phyloP scores from a whole-genome alignment of 768 basidiomycete genomes.

The Filobasidium wieringae region DNA sequence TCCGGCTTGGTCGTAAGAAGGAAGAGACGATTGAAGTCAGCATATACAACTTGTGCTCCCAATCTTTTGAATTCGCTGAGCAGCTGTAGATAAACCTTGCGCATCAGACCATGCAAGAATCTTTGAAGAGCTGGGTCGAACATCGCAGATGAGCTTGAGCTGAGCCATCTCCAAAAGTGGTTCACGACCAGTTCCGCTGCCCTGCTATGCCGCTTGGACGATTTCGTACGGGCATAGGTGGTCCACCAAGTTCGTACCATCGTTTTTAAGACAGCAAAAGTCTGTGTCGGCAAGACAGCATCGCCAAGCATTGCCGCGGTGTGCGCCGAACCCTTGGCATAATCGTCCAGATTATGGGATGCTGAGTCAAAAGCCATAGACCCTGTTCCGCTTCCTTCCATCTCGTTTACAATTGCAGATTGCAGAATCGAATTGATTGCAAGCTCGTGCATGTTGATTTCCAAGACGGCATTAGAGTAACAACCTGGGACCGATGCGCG shows the following conservation, averaged over 20 bases:
- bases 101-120: slow-evolving; percentile 90
- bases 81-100: slow-evolving; percentile 92
- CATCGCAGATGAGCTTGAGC: slow-evolving; percentile 68
- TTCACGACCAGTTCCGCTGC: slow-evolving; percentile 51
- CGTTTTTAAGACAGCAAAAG: slow-evolving; percentile 68
- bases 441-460: slow-evolving; percentile 77
- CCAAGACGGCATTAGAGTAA: slow-evolving; percentile 85
- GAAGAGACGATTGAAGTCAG: slow-evolving; percentile 80
- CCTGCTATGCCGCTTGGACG: slow-evolving; percentile 50
- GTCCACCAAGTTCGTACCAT: slow-evolving; percentile 87
- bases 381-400: slow-evolving; percentile 82
- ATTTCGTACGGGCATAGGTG: slow-evolving; percentile 57
- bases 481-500: slow-evolving; percentile 75
- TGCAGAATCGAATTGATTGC: slow-evolving; percentile 90
- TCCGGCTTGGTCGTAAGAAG: slow-evolving; percentile 84
- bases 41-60: slow-evolving; percentile 84
- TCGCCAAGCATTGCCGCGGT: slow-evolving; percentile 77
- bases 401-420: slow-evolving; percentile 86
- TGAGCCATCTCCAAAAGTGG: slow-evolving; percentile 97
- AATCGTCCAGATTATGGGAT: slow-evolving; percentile 81
- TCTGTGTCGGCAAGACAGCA: slow-evolving; percentile 72
- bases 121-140: slow-evolving; percentile 87
- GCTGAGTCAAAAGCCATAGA: slow-evolving; percentile 87
- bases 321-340: slow-evolving; percentile 55
- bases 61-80: slow-evolving; percentile 91